Base-by-base conservation (phyloP, 257 asterid species). In the Nyctanthes arbortristis region DNA sequence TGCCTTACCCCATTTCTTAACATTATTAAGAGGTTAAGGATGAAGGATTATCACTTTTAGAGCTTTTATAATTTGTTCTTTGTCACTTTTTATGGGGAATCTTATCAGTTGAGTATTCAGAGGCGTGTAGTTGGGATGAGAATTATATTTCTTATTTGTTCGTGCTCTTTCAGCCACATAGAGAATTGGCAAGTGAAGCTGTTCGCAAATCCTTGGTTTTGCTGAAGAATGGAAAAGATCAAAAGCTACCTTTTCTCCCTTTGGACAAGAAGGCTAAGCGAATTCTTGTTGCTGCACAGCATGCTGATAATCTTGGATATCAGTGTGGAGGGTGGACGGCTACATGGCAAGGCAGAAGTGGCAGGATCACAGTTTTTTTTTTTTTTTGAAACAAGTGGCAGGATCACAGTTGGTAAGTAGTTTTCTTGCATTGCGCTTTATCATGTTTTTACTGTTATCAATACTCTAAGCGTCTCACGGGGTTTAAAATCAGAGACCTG, bases 281-380 rank as follows among this genome's bases (percentile, higher is more conserved):
- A 69, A 79, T 93, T 69, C 95, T 93, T 7, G 84, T 93, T 71
- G 86, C 97, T 7, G 99, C 97, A 66, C 77, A 90, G 31, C 99
- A 93, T 84, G 97, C 96, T 68, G 99, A 91, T 82, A 85, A 93
- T 82, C 99, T 93, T 70, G 99, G 99, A 68, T 89, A 85, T 79
- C 99, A 91, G 45, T 93, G 99, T 67, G 98, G 98, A 27, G 98
- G 98, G 40, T 93, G 98, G 98, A 93, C 98, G n/a, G 73, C 80
- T 72, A 84, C 96, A 34, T 93, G 99, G 99, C 87, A 82, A n/a
- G n/a, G n/a, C n/a, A n/a, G n/a, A n/a, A n/a, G n/a, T n/a, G n/a
- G n/a, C n/a, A n/a, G n/a, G n/a, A n/a, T n/a, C n/a, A n/a, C n/a
- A n/a, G n/a, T n/a, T n/a, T n/a, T n/a, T n/a, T n/a, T n/a, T n/a